Conservation (phyloP, 148 eudicot species). For the Polygonum aviculare region DNA sequence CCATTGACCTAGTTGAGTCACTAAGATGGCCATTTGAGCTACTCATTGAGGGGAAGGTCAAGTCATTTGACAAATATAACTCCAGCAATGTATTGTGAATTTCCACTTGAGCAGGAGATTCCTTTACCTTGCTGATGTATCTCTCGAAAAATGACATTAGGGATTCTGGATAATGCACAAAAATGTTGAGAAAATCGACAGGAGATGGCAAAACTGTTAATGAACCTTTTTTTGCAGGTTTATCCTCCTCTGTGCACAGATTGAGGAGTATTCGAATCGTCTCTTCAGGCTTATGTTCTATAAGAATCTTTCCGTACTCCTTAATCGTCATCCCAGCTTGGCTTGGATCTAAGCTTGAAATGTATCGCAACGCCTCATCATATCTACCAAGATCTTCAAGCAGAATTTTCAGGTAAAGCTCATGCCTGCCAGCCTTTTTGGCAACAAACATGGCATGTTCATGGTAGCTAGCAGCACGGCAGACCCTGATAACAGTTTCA, state of each 20-base stretch:
- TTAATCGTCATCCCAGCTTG: slow-evolving; percentile 90
- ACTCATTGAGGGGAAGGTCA: slow-evolving; percentile 57
- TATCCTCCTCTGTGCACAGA: slow-evolving; percentile 92
- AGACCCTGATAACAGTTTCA: slow-evolving; percentile 93
- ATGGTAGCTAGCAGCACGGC: slow-evolving; percentile 93
- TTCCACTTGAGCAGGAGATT: slow-evolving; percentile 87
- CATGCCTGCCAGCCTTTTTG: slow-evolving; percentile 93
- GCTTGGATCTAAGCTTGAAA: slow-evolving; percentile 76
- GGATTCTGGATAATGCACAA: slow-evolving; percentile 77
- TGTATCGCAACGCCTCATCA: slow-evolving; percentile 87
- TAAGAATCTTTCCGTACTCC: slow-evolving; percentile 90
- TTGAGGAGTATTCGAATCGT: slow-evolving; percentile 76
- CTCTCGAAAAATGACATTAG: slow-evolving; percentile 88
- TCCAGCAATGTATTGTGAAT: slow-evolving; percentile 86
- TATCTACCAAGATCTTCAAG: slow-evolving; percentile 90
- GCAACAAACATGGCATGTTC: slow-evolving; percentile 99
- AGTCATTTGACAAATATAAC: slow-evolving; percentile 68
- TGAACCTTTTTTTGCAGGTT: slow-evolving; percentile 39
- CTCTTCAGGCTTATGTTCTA: slow-evolving; percentile 89
- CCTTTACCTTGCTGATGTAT: slow-evolving; percentile 78
- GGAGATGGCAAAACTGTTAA: slow-evolving; percentile 91
- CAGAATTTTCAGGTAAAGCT: slow-evolving; percentile 86
- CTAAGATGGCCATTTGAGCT: slow-evolving; percentile 26
- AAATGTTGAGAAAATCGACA: slow-evolving; percentile 86
- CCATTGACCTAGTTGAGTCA: slow-evolving; percentile 16